Conservation (phyloP, 2,329 filamentous ascomycete species). For the Arthrobotrys sinensis region DNA sequence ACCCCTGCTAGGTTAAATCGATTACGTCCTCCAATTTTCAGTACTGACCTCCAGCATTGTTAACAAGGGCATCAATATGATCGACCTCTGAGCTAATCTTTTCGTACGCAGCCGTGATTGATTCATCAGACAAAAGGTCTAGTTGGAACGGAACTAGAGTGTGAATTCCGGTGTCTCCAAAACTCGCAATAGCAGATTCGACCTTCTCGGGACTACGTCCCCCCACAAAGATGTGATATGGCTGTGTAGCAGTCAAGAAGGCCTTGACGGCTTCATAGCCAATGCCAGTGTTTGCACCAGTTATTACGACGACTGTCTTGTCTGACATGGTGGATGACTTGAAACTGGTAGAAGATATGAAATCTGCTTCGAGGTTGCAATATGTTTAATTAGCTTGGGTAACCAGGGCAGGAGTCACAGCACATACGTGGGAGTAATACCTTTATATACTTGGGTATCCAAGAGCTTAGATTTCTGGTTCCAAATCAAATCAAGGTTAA, state of each 20-base stretch:
- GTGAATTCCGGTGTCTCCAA: constrained; percentile 64
- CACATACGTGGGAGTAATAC: too few species aligned
- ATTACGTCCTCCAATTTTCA: neutral
- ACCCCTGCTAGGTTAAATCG: neutral
- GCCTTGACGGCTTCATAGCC: constrained; percentile 74
- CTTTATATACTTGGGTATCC: too few species aligned
- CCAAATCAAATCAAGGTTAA: too few species aligned
- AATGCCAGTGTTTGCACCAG: constrained; percentile 76
- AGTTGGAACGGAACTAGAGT: constrained; percentile 60
- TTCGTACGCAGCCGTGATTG: constrained; percentile 65
- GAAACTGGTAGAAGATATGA: neutral
- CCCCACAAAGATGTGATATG: constrained; percentile 74
- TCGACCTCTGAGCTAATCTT: constrained; percentile 64
- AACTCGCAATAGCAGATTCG: constrained; percentile 68
- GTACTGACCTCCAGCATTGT: constrained; percentile 65
- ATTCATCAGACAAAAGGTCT: constrained; percentile 66
- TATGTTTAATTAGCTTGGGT: neutral
- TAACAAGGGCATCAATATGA: constrained; percentile 66
- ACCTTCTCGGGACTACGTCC: constrained; percentile 72
- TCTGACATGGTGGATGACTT: constrained; percentile 26
- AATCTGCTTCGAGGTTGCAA: neutral
- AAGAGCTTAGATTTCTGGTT: too few species aligned
- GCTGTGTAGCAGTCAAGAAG: constrained; percentile 69
- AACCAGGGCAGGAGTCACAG: too few species aligned
- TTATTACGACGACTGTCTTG: constrained; percentile 72